Percentiles rank a stretch among this genome's conserved stretches.
Conservation (phyloP, 1,284 basidiomycete genomes). For the Pterula multifida region DNA sequence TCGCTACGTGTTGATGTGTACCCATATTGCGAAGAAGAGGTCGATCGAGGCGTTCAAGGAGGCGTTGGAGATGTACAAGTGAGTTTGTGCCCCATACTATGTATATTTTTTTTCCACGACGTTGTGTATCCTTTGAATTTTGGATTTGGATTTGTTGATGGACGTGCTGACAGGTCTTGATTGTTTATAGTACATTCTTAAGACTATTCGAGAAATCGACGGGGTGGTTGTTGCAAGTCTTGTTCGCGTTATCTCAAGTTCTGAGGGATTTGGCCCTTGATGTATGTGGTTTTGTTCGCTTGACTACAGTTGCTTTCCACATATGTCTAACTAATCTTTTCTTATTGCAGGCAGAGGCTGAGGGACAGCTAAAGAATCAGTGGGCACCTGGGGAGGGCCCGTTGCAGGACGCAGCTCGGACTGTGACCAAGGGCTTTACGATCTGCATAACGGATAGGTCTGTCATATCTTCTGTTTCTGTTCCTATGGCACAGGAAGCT, state of each 20-base stretch:
- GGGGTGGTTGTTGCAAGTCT: not conserved
- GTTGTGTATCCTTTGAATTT: not conserved
- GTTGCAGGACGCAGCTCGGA: conserved; percentile 86
- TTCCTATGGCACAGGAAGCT: not conserved
- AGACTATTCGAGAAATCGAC: not conserved
- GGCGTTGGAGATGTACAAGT: conserved; percentile 55
- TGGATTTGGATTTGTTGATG: conserved; percentile 1
- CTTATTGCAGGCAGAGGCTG: conserved; percentile 47
- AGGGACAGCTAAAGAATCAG: conserved; percentile 44
- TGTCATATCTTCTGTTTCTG: no score
- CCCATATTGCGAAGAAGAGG: conserved; percentile 52
- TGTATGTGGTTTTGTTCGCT: not conserved
- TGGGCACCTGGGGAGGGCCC: conserved; percentile 39
- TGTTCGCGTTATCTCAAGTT: not conserved
- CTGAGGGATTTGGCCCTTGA: not conserved
- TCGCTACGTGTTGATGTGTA: conserved; percentile 64
- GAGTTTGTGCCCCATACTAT: no score
- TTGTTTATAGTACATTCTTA: not conserved
- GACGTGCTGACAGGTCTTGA: conserved; percentile 25
- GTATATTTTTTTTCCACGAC: not conserved
- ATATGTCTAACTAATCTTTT: not conserved
- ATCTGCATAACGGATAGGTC: conserved; percentile 85
- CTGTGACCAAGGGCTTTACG: conserved; percentile 87
- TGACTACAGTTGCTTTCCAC: not conserved
- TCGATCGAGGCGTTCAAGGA: conserved; percentile 67